These are phyloP conservation scores for Sugiyamaella paludigena DNA, from an alignment of 1,139 yeast genomes.

Conservation along the genomic window DNA sequence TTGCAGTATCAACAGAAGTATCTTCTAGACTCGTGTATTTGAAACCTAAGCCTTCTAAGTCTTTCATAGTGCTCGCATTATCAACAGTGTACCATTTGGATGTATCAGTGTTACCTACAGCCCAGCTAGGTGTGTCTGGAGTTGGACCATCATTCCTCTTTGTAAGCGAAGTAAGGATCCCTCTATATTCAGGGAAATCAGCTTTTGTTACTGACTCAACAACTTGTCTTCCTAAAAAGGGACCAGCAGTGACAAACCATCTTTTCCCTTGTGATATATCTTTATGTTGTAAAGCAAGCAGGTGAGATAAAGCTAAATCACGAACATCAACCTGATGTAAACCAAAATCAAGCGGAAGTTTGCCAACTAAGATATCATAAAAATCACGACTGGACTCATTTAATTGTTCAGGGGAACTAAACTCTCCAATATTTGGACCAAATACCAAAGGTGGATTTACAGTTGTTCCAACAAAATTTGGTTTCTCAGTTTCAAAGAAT, in stretches of 20 bases:
- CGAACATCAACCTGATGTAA: slow-evolving; percentile 46
- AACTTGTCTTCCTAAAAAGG: no score
- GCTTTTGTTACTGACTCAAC: no score
- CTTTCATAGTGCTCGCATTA: no score
- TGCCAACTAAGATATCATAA: slow-evolving; percentile 34
- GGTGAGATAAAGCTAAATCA: slow-evolving; percentile 53
- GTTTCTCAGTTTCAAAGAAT: slow-evolving; percentile 35
- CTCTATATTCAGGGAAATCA: no score
- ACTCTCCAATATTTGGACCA: slow-evolving; percentile 44
- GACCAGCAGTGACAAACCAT: slow-evolving; percentile 40
- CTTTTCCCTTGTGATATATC: slow-evolving; percentile 43
- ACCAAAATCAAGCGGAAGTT: slow-evolving; percentile 15
- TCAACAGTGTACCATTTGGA: no score
- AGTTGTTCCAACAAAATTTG: slow-evolving; percentile 42
- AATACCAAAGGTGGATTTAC: slow-evolving; percentile 49
- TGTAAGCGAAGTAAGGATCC: no score
- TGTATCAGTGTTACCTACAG: no score
- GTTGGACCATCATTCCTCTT: no score
- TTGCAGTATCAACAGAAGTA: no score
- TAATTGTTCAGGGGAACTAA: slow-evolving; percentile 20
- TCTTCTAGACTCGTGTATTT: no score
- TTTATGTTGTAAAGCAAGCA: slow-evolving; percentile 42
- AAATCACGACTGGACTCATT: slow-evolving; percentile 30
- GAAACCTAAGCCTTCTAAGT: no score
- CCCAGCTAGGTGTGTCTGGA: no score